phyloP scores from a whole-genome alignment of 805 yeast species.

The Saccharomycopsis guyanensis region DNA sequence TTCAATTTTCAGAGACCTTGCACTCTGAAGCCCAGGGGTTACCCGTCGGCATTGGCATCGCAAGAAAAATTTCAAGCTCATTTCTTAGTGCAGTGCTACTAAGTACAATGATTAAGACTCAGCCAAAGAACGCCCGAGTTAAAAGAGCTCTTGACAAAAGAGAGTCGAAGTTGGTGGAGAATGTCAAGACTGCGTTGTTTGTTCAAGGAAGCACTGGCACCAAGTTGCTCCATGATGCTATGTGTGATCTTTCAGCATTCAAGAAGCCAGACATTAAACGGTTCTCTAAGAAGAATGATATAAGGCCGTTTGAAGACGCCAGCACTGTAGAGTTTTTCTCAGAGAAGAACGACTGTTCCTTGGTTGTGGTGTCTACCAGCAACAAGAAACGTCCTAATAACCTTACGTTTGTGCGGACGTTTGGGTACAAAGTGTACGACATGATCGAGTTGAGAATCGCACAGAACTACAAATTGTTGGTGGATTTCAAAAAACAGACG shows the following conservation, averaged over 20 bases:
- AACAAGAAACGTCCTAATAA: slow-evolving; percentile 93
- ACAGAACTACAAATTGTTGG: slow-evolving; percentile 59
- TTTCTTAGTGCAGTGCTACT: too few species aligned
- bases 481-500: slow-evolving; percentile 74
- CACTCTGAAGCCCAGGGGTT: background rate
- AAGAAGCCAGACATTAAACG: slow-evolving; percentile 88
- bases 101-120: slow-evolving; percentile 30
- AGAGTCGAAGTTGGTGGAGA: slow-evolving; percentile 84
- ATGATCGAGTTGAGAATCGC: slow-evolving; percentile 84
- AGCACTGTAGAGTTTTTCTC: slow-evolving; percentile 81
- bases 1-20: background rate
- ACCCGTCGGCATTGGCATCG: background rate
- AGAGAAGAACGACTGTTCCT: slow-evolving; percentile 87
- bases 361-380: slow-evolving; percentile 68
- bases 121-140: slow-evolving; percentile 92
- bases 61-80: background rate
- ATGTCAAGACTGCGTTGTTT: slow-evolving; percentile 82
- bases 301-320: slow-evolving; percentile 90
- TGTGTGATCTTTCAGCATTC: slow-evolving; percentile 80
- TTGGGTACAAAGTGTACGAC: slow-evolving; percentile 84
- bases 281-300: slow-evolving; percentile 80
- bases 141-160: slow-evolving; percentile 88
- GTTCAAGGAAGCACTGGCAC: slow-evolving; percentile 82
- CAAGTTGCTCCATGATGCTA: slow-evolving; percentile 76
- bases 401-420: slow-evolving; percentile 80